Evolutionary conservation across 306 rosid species (phyloP).

Genomic region (Castanea crenata): DNA sequence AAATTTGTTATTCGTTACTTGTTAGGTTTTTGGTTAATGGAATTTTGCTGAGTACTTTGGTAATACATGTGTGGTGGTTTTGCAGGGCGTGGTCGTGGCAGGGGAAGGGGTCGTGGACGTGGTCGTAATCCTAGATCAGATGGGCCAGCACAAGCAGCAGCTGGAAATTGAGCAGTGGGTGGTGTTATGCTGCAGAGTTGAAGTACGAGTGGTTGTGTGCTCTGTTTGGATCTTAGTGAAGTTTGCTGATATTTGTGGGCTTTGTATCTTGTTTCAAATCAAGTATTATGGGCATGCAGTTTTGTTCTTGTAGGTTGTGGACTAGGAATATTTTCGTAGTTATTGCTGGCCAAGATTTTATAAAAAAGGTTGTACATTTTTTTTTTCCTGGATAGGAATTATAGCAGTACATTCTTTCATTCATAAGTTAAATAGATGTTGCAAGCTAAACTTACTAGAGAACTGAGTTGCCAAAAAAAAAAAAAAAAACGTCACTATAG

Average conservation of each 20-base stretch:
- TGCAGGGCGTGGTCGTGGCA: slow-evolving; percentile 64
- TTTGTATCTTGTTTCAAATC: slow-evolving; percentile 20
- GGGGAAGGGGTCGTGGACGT: slow-evolving; percentile 66
- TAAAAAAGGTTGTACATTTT: slow-evolving; percentile 31
- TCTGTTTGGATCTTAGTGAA: slow-evolving; percentile 41
- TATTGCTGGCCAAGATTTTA: slow-evolving; percentile 8
- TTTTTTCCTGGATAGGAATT: slow-evolving; percentile 22
- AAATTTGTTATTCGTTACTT: background rate
- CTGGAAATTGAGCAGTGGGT: slow-evolving; percentile 43
- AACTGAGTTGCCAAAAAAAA: background rate
- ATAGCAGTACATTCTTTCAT: slow-evolving; percentile 43
- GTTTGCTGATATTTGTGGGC: slow-evolving; percentile 32
- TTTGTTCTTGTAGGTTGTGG: slow-evolving; percentile 42
- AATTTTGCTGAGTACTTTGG: background rate
- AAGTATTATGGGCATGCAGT: slow-evolving; percentile 44
- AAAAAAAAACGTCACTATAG: background rate
- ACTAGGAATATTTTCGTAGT: slow-evolving; percentile 17
- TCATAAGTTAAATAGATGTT: slow-evolving; percentile 15
- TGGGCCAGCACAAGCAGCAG: slow-evolving; percentile 50
- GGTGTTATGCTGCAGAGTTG: slow-evolving; percentile 29
- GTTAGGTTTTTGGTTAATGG: background rate
- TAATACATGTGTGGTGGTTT: slow-evolving; percentile 19
- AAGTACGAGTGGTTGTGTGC: slow-evolving; percentile 41
- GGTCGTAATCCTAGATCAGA: slow-evolving; percentile 34
- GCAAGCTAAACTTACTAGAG: background rate